phyloP scores from a whole-genome alignment of 2,329 filamentous ascomycete genomes.

The Fusarium pseudoanthophilum region DNA sequence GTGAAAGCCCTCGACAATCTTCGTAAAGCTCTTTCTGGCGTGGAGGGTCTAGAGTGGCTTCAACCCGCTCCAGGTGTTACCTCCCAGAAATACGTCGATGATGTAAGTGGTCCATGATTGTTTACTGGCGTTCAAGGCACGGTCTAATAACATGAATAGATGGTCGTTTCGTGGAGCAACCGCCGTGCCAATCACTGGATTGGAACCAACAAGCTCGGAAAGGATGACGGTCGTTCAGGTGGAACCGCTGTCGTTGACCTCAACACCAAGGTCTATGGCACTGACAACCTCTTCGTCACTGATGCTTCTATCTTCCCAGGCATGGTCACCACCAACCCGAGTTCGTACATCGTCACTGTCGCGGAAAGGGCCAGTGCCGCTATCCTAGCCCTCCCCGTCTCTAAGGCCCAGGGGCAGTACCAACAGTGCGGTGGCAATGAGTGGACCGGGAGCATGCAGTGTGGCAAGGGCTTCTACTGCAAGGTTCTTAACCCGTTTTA shows the following conservation, averaged over 20 bases:
- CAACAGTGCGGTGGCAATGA: conserved; percentile 7
- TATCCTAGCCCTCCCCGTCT: conserved; percentile 5
- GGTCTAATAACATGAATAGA: not conserved
- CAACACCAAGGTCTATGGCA: conserved; percentile 18
- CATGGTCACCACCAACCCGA: conserved; percentile 9
- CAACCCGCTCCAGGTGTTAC: conserved; percentile 8
- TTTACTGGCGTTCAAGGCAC: fast-evolving
- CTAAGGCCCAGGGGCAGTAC: conserved; percentile 6
- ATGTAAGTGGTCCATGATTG: not conserved
- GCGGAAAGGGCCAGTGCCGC: conserved; percentile 8
- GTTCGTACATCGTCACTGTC: conserved; percentile 1
- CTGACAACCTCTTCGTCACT: conserved; percentile 9
- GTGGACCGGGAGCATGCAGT: conserved; percentile 12
- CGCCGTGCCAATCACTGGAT: conserved; percentile 19
- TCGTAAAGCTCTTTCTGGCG: conserved; percentile 7
- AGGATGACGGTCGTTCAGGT: conserved; percentile 8
- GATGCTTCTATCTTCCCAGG: conserved; percentile 14
- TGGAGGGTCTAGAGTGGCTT: conserved; percentile 6
- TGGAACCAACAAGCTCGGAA: conserved; percentile 16
- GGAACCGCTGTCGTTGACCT: conserved; percentile 16
- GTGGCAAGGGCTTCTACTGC: conserved; percentile 8
- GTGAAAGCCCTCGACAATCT: conserved; percentile 12
- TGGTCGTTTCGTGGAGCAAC: conserved; percentile 20
- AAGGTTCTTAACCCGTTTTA: conserved; percentile 2
- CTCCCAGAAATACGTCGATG: conserved; percentile 11